Percentiles rank a stretch among this genome's conserved stretches.
Evolutionary conservation across 2,329 filamentous ascomycete genomes (phyloP).

Genomic region (Lecanosticta acicola): DNA sequence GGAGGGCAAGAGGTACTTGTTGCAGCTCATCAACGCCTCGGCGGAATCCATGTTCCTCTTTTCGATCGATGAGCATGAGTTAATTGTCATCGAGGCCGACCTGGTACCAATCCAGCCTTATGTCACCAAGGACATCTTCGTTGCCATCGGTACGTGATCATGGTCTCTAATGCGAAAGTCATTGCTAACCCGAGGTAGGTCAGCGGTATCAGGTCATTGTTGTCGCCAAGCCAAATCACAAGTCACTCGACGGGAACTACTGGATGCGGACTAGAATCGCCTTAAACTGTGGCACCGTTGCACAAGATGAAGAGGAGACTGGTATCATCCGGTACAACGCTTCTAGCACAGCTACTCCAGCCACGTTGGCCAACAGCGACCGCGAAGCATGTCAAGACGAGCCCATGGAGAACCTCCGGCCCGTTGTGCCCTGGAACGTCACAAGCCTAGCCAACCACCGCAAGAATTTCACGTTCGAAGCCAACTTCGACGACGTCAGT

Average conservation of each 20-base stretch:
- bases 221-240: slow-evolving; percentile 20
- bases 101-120: slow-evolving; percentile 42
- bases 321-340: slow-evolving; percentile 25
- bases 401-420: slow-evolving; percentile 21
- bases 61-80: slow-evolving; percentile 37
- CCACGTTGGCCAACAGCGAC: slow-evolving; percentile 15
- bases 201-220: slow-evolving; percentile 34
- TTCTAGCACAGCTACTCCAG: slow-evolving; percentile 12
- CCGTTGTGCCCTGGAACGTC: slow-evolving; percentile 27
- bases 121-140: slow-evolving; percentile 30
- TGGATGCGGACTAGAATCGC: slow-evolving; percentile 27
- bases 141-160: slow-evolving; percentile 25
- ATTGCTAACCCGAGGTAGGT: slow-evolving; percentile 15
- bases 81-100: slow-evolving; percentile 42
- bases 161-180: background rate
- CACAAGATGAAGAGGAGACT: slow-evolving; percentile 22
- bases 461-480: slow-evolving; percentile 22
- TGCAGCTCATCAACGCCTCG: slow-evolving; percentile 41
- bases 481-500: slow-evolving; percentile 10
- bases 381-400: slow-evolving; percentile 27
- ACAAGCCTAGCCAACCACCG: slow-evolving; percentile 14
- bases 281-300: slow-evolving; percentile 27
- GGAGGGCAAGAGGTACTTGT: slow-evolving; percentile 39
- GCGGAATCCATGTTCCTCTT: slow-evolving; percentile 37
- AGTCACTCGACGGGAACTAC: slow-evolving; percentile 15